Evolutionary conservation across 2,329 filamentous ascomycete species (phyloP).

Genomic region (Aspergillus latus): DNA sequence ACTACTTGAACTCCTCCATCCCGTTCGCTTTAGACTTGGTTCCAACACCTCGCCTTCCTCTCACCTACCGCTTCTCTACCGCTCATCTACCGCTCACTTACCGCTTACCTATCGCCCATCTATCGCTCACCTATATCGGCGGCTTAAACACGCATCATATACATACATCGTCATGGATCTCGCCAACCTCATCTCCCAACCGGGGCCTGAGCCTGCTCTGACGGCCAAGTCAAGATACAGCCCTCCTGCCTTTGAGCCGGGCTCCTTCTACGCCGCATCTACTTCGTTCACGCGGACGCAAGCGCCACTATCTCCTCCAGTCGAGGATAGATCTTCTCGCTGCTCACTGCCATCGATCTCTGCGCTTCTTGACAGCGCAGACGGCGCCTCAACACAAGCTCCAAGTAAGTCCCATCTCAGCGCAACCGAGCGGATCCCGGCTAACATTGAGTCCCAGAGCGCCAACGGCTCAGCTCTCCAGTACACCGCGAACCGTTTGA

Average conservation of each 20-base stretch:
- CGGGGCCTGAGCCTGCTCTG: slow-evolving; percentile 22
- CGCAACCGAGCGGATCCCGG: neutral
- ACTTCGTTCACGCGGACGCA: slow-evolving; percentile 32
- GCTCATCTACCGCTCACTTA: neutral
- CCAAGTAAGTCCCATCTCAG: slow-evolving; percentile 36
- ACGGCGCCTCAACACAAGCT: slow-evolving; percentile 58
- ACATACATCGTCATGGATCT: slow-evolving; percentile 31
- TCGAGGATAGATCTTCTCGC: slow-evolving; percentile 60
- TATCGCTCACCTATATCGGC: neutral
- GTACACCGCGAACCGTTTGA: slow-evolving; percentile 32
- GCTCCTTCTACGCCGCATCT: slow-evolving; percentile 26
- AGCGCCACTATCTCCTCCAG: slow-evolving; percentile 41
- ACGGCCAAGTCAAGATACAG: slow-evolving; percentile 21
- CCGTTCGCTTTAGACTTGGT: neutral
- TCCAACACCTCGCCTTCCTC: too few species aligned
- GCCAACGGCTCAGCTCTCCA: slow-evolving; percentile 35
- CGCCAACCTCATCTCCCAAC: slow-evolving; percentile 34
- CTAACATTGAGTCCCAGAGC: slow-evolving; percentile 24
- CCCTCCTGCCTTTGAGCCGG: slow-evolving; percentile 14
- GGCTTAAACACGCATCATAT: neutral
- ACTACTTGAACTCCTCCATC: slow-evolving; percentile 8
- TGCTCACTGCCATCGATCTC: slow-evolving; percentile 93
- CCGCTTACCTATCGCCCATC: neutral
- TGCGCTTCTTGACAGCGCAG: slow-evolving; percentile 79
- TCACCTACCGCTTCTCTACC: neutral